Conservation (phyloP, 306 rosid species). For the Citrullus mucosospermus region DNA sequence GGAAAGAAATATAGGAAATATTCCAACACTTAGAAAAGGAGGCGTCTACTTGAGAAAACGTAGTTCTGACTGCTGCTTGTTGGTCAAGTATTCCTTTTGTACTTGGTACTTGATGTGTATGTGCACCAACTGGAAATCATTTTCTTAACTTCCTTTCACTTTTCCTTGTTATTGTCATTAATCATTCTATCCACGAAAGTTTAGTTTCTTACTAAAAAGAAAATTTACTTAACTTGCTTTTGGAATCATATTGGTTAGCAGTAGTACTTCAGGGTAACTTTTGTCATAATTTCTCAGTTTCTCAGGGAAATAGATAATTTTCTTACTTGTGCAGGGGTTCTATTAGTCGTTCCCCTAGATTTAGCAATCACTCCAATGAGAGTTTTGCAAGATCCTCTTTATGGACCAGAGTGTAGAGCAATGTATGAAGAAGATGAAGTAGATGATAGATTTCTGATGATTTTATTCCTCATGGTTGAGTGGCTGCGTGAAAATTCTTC, state of each 20-base stretch:
- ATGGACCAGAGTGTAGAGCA: constrained; percentile 80
- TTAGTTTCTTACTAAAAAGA: not conserved
- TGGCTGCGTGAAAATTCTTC: constrained; percentile 63
- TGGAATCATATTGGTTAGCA: not conserved
- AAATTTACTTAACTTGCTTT: not conserved
- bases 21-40: not conserved
- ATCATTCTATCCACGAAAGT: not conserved
- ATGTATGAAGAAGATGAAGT: constrained; percentile 90
- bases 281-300: not conserved
- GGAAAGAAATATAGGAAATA: not conserved
- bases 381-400: constrained; percentile 83
- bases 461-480: constrained; percentile 70
- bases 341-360: constrained; percentile 75
- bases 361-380: constrained; percentile 96
- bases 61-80: not conserved
- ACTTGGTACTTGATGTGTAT: not conserved
- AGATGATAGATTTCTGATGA: constrained; percentile 81
- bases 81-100: not conserved
- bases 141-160: not conserved
- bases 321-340: constrained; percentile 36
- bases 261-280: not conserved
- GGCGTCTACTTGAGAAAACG: not conserved
- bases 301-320: constrained; percentile 1
- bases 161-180: not conserved
- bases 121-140: not conserved